Conservation (phyloP, 768 basidiomycete species). For the Lentinula guzmanii region DNA sequence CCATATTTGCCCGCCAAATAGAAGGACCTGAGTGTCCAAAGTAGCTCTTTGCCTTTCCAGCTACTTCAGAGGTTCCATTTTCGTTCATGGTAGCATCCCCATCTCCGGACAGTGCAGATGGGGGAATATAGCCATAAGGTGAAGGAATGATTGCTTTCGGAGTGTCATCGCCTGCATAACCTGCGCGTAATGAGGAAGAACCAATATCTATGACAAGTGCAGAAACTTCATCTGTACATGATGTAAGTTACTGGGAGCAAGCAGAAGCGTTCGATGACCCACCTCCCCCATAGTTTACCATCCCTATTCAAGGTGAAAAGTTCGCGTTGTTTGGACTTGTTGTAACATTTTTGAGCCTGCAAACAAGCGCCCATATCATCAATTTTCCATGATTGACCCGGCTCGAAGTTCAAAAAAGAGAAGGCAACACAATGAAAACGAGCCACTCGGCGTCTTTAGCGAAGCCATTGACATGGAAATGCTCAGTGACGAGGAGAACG, state of each 20-base stretch:
- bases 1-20: conserved; percentile 88
- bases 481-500: conserved; percentile 66
- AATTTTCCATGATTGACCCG: conserved; percentile 1
- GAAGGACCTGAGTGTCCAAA: conserved; percentile 87
- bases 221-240: conserved; percentile 81
- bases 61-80: conserved; percentile 29
- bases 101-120: conserved; percentile 21
- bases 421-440: conserved; percentile 44
- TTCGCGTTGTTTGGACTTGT: neutral
- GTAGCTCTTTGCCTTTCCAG: conserved; percentile 56
- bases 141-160: conserved; percentile 92
- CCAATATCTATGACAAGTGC: conserved; percentile 96
- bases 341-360: neutral
- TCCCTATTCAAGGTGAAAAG: conserved; percentile 17
- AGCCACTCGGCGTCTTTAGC: conserved; percentile 24
- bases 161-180: conserved; percentile 95
- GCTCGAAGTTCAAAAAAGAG: conserved; percentile 41
- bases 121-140: conserved; percentile 67
- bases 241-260: neutral
- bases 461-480: conserved; percentile 55
- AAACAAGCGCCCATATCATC: neutral
- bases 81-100: conserved; percentile 53
- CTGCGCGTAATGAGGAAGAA: conserved; percentile 81
- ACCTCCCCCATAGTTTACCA: conserved; percentile 85
- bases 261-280: conserved; percentile 25